Base-by-base conservation (phyloP, 2,329 filamentous ascomycete species). In the Alternaria postmessia region DNA sequence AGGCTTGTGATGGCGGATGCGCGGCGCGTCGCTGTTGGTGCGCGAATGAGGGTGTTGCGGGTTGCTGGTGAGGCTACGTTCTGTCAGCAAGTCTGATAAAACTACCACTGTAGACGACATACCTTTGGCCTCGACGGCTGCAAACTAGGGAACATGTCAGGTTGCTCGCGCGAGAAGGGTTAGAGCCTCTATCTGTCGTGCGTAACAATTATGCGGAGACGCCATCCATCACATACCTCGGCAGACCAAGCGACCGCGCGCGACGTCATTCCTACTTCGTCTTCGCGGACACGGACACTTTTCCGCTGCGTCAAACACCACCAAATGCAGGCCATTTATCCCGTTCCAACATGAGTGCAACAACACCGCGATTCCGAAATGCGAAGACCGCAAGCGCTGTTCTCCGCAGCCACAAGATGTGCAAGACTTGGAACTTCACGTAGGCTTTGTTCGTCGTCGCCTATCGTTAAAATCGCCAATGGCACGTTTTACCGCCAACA, bases 401-500 rank as follows among this genome's bases (percentile, higher is more conserved):
- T 69, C 52, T 72, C 75, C 46, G 62, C 70, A 57, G 74, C 71
- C 26, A 71, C 73, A 56, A 67, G 60, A 73, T 68, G 60, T 57
- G 51, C 51, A 22, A 63, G 64, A 34, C 59, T 73, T 4, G 63
- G 67, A 5, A n/a, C 59, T 11, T 60, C 67, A 20, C 61, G 52
- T 46, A 66, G 60, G 52, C 59, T 71, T 6, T 65, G 48, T 46
- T 68, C 70, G 34, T 67, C 67, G 20, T 61, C 65, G 5, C 72
- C 76, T 8, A 72, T 78, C 32, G 67, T 78, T 34, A 69, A 58
- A 16, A 78, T 78, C 22, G 34, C 58, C 47, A 89, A 93, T 81
- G 93, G 87, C 77, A 94, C 92, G 1, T 96, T 97, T 79, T 96
- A 94, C 80, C 87, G 89, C 41, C 86, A 89, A 51, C 89, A 94